Conservation (phyloP, 352 stramenopile genomes). For the Globisporangium abappressorium region DNA sequence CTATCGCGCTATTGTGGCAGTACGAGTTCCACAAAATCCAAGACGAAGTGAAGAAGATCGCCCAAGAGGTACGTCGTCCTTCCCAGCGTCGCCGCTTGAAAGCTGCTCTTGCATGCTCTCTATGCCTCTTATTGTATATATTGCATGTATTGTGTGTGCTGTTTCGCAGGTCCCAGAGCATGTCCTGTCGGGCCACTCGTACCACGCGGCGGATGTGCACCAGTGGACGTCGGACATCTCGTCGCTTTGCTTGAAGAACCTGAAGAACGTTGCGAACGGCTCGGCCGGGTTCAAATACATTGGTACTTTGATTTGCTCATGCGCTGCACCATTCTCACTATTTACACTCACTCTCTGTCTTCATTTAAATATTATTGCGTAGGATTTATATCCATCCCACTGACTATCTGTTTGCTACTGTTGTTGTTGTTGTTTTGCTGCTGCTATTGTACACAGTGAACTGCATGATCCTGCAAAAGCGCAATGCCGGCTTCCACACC, state of each 20-base stretch:
- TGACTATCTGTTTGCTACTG: slow-evolving; percentile 6
- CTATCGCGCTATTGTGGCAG: slow-evolving; percentile 20
- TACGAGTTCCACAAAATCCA: slow-evolving; percentile 86
- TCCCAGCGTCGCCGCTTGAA: background rate
- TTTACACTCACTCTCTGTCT: slow-evolving; percentile 2
- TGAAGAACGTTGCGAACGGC: slow-evolving; percentile 81
- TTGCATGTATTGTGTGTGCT: background rate
- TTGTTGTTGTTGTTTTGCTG: background rate
- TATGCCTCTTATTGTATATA: background rate
- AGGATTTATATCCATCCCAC: slow-evolving; percentile 11
- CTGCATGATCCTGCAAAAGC: slow-evolving; percentile 87
- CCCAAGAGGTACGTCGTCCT: slow-evolving; percentile 49
- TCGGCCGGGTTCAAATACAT: slow-evolving; percentile 90
- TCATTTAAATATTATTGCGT: slow-evolving; percentile 12
- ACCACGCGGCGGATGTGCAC: slow-evolving; percentile 81
- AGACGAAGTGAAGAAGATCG: slow-evolving; percentile 85
- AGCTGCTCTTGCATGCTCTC: background rate
- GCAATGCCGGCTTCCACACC: slow-evolving; percentile 83
- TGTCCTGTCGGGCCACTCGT: slow-evolving; percentile 56
- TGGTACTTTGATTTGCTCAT: slow-evolving; percentile 28
- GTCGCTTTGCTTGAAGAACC: slow-evolving; percentile 73
- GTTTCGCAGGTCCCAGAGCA: slow-evolving; percentile 63
- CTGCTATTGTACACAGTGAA: slow-evolving; percentile 52
- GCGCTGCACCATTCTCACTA: background rate
- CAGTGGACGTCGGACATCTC: slow-evolving; percentile 79